Evolutionary conservation across 148 eudicot species (phyloP), one percentile per base, ranked within the genome.

Genomic region (Fagopyrum homotropicum): DNA sequence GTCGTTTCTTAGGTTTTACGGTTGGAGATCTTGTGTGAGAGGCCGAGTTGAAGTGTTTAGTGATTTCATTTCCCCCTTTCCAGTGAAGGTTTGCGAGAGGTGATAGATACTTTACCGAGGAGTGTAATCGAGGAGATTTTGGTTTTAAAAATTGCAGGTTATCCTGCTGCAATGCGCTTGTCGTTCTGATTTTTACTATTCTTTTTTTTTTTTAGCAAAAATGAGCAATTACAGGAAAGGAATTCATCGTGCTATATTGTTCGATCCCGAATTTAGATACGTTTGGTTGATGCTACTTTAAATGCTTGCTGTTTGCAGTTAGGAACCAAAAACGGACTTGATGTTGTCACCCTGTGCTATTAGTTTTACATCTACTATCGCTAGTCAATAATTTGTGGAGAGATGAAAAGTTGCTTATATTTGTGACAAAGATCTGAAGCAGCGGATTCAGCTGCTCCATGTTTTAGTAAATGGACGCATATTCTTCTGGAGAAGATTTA

Each of bases 401-500:
- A 60, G 14, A 30, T 14, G 69, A 30, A 30, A 63, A 63, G 44
- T 14, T 63, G 45, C 69, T 29, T 63, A 44, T 63, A 30, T 63
- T 63, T 4, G 43, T 10, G 5, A 2, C 5, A 12, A 35, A 63
- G 17, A 63, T 3, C 45, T 30, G 45, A 63, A 63, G 69, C 45
- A 76, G 80, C 81, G 76, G 63, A 70, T 55, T 70, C 84, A 49
- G 73, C 78, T 29, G 49, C 71, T 80, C 72, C 72, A 48, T 66
- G 82, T 73, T 63, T 4, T 29, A 9, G 63, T 73, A 75, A 81
- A 93, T 93, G 98, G 97, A 91, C 80, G 83, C 85, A 71, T 86
- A 86, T 83, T 90, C 98, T 77, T 91, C 93, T 71, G 97, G 91
- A 71, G 98, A 93, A 77, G 94, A 93, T 63, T 83, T 86, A 22